These are phyloP conservation scores for Suillus subalutaceus DNA, from an alignment of 768 basidiomycete genomes.

Conservation along the genomic window DNA sequence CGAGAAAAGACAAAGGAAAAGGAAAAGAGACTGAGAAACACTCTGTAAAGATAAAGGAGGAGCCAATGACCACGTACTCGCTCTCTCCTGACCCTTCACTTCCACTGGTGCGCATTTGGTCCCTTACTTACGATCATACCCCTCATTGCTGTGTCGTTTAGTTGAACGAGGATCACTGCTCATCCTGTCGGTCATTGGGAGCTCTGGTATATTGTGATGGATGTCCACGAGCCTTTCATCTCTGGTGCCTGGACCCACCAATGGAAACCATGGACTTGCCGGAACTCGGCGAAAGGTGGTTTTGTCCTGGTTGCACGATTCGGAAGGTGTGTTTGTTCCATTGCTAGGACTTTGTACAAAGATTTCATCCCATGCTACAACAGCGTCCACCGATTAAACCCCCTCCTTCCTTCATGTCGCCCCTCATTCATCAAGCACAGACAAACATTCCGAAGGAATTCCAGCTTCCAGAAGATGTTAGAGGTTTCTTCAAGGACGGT, in stretches of 20 bases:
- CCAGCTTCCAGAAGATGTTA: constrained; percentile 83
- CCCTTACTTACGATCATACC: constrained; percentile 8
- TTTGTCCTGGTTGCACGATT: constrained; percentile 71
- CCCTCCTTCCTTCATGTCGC: constrained; percentile 65
- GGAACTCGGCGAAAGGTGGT: constrained; percentile 71
- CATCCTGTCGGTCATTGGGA: constrained; percentile 79
- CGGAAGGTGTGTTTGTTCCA: constrained; percentile 54
- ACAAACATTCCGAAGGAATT: constrained; percentile 77
- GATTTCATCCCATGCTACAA: constrained; percentile 16
- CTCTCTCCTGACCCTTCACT: constrained; percentile 39
- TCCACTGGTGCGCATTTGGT: constrained; percentile 38
- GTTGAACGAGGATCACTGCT: constrained; percentile 84
- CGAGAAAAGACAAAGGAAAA: constrained; percentile 50
- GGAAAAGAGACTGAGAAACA: constrained; percentile 44
- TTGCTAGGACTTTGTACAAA: neutral
- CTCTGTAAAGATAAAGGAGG: constrained; percentile 47
- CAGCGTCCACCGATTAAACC: constrained; percentile 73
- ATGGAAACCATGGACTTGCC: constrained; percentile 87
- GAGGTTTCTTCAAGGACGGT: constrained; percentile 88
- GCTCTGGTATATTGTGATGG: constrained; percentile 96
- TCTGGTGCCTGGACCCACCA: constrained; percentile 96
- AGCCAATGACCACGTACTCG: constrained; percentile 38
- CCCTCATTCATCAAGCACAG: constrained; percentile 73
- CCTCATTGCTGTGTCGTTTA: constrained; percentile 28
- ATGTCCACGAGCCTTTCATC: constrained; percentile 94